phyloP scores from a whole-genome alignment of 495 filamentous ascomycete genomes.

The Penicillium soppii region DNA sequence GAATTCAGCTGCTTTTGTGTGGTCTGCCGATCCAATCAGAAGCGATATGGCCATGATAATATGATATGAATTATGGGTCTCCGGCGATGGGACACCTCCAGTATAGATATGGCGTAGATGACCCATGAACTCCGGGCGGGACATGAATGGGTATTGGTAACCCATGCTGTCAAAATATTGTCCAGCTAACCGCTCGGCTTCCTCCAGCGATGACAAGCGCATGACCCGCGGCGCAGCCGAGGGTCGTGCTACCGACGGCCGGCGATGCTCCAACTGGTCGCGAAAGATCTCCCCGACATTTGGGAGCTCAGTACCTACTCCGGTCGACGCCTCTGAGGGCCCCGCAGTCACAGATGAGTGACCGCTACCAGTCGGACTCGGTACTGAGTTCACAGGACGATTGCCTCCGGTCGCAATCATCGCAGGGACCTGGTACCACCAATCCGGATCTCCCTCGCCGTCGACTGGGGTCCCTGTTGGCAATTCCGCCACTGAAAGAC shows the following conservation, averaged over 20 bases:
- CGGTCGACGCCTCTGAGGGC: conserved; percentile 19
- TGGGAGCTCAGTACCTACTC: conserved; percentile 36
- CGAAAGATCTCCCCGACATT: conserved; percentile 49
- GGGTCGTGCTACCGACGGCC: conserved; percentile 39
- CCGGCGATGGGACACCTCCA: conserved; percentile 34
- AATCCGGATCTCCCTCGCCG: conserved; percentile 39
- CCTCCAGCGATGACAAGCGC: conserved; percentile 40
- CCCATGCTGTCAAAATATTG: conserved; percentile 48
- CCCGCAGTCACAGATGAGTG: conserved; percentile 22
- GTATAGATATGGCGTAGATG: conserved; percentile 41
- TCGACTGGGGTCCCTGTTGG: conserved; percentile 36
- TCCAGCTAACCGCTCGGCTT: conserved; percentile 34
- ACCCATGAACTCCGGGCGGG: conserved; percentile 36
- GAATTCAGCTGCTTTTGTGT: conserved; percentile 36
- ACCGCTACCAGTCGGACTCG: conserved; percentile 25
- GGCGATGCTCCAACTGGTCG: conserved; percentile 44
- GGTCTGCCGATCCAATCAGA: conserved; percentile 37
- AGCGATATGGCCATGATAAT: conserved; percentile 43
- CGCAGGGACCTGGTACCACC: conserved; percentile 45
- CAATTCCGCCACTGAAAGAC: conserved; percentile 35
- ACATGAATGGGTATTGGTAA: conserved; percentile 45
- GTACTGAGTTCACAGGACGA: conserved; percentile 17
- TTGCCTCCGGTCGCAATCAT: conserved; percentile 37
- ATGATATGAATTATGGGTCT: conserved; percentile 41
- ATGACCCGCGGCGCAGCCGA: conserved; percentile 35